Conservation (phyloP, 805 yeast species). For the Candida silvatica region DNA sequence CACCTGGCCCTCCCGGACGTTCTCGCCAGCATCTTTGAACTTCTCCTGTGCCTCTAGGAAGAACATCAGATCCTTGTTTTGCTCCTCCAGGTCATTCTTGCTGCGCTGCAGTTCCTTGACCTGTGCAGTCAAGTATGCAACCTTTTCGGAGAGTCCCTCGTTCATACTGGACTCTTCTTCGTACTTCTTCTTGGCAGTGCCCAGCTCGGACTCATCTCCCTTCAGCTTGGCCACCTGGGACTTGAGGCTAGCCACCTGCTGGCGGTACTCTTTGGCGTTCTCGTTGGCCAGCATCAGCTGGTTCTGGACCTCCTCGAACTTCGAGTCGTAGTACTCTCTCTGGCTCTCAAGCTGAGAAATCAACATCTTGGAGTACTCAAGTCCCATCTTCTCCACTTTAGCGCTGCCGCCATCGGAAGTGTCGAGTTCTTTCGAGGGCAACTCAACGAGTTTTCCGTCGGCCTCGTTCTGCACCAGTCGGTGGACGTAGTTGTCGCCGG, state of each 20-base stretch:
- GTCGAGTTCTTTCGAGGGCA: constrained; percentile 31
- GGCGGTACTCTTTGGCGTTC: constrained; percentile 23
- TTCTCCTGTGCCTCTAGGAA: constrained; percentile 66
- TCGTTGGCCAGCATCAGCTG: constrained; percentile 11
- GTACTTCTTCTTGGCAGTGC: constrained; percentile 18
- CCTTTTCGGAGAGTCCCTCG: constrained; percentile 30
- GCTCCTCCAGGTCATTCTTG: constrained; percentile 48
- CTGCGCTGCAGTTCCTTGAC: constrained; percentile 27
- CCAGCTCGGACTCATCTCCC: constrained; percentile 8
- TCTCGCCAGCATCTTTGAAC: constrained; percentile 62
- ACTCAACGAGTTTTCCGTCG: constrained; percentile 85
- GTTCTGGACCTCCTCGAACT: constrained; percentile 26
- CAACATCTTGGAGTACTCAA: constrained; percentile 74
- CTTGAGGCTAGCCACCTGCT: constrained; percentile 9
- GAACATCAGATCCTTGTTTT: constrained; percentile 73
- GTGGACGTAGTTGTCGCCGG: constrained; percentile 86
- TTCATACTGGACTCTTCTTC: constrained; percentile 40
- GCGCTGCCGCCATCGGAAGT: constrained; percentile 22
- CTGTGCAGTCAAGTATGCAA: constrained; percentile 27
- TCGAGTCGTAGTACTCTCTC: constrained; percentile 68
- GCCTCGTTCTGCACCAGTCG: constrained; percentile 74
- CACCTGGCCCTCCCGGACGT: constrained; percentile 63
- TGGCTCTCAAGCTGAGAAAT: constrained; percentile 81
- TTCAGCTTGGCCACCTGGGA: constrained; percentile 5
- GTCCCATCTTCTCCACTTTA: constrained; percentile 47